Conservation (phyloP, 306 rosid species). For the Rosa lucieae region DNA sequence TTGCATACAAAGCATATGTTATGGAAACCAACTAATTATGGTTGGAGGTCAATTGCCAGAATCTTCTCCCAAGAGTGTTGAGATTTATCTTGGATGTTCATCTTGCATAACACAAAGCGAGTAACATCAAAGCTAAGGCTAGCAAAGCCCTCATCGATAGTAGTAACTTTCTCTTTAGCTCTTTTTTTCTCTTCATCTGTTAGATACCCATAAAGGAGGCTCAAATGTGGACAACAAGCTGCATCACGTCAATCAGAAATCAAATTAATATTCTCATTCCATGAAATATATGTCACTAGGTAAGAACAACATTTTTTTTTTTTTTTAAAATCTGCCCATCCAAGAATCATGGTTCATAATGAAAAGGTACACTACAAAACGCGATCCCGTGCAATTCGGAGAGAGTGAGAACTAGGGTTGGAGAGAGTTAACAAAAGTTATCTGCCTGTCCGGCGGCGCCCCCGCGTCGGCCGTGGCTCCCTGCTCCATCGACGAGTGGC, state of each 20-base stretch:
- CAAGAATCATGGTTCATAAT: neutral
- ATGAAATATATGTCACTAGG: neutral
- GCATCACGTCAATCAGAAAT: neutral
- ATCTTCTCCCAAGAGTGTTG: neutral
- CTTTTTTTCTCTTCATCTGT: neutral
- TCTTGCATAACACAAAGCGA: neutral
- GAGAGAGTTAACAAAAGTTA: too few relatives aligned
- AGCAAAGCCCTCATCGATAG: neutral
- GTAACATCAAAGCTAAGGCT: neutral
- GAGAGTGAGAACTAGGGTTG: too few relatives aligned
- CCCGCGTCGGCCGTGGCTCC: too few relatives aligned
- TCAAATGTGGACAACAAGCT: neutral
- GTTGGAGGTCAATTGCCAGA: neutral
- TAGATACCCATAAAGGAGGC: neutral
- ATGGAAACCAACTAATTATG: neutral
- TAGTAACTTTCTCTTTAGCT: neutral
- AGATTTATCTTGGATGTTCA: neutral
- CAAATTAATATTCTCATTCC: neutral
- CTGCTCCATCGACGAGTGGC: too few relatives aligned
- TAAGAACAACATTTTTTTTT: too few relatives aligned
- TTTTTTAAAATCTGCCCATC: too few relatives aligned
- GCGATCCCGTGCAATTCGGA: too few relatives aligned
- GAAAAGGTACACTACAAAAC: too few relatives aligned
- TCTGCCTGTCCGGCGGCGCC: too few relatives aligned
- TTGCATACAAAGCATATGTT: neutral